phyloP scores from a whole-genome alignment of 2,329 filamentous ascomycete genomes.

The Microsporum audouinii region DNA sequence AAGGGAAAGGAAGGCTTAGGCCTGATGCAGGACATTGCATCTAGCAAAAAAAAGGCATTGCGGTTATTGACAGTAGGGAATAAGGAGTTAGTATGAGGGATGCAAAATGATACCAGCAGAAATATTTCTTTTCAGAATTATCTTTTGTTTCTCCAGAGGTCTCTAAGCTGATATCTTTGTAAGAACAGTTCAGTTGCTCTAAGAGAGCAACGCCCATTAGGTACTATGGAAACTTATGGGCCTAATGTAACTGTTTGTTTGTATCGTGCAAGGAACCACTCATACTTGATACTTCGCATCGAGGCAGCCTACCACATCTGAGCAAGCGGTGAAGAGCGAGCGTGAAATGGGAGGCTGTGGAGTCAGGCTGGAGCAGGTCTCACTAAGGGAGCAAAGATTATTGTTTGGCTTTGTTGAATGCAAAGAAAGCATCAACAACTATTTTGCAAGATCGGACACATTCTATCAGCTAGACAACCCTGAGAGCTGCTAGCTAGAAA shows the following conservation, averaged over 20 bases:
- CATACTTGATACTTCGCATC: slow-evolving; percentile 10
- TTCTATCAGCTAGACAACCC: background rate
- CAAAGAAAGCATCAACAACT: background rate
- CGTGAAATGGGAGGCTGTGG: slow-evolving; percentile 5
- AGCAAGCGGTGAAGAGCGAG: slow-evolving; percentile 13
- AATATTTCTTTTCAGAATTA: background rate
- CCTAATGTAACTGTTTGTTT: slow-evolving; percentile 14
- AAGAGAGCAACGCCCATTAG: background rate
- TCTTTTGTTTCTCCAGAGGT: background rate
- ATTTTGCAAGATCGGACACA: background rate
- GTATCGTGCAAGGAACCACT: slow-evolving; percentile 9
- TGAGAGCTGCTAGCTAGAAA: background rate
- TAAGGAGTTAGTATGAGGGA: background rate
- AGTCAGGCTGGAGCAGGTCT: slow-evolving; percentile 10
- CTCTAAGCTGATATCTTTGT: slow-evolving; percentile 11
- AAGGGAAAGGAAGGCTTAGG: slow-evolving; percentile 9
- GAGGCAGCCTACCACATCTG: slow-evolving; percentile 12
- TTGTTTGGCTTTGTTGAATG: background rate
- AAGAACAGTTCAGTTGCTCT: slow-evolving; percentile 10
- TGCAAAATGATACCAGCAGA: background rate
- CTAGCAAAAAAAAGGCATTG: slow-evolving; percentile 8
- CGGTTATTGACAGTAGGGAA: slow-evolving; percentile 13
- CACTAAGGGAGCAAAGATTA: slow-evolving; percentile 3
- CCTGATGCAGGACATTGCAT: slow-evolving; percentile 13
- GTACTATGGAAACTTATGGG: background rate